Conservation (phyloP, 2,329 filamentous ascomycete species). For the Gaeumannomyces sp. region DNA sequence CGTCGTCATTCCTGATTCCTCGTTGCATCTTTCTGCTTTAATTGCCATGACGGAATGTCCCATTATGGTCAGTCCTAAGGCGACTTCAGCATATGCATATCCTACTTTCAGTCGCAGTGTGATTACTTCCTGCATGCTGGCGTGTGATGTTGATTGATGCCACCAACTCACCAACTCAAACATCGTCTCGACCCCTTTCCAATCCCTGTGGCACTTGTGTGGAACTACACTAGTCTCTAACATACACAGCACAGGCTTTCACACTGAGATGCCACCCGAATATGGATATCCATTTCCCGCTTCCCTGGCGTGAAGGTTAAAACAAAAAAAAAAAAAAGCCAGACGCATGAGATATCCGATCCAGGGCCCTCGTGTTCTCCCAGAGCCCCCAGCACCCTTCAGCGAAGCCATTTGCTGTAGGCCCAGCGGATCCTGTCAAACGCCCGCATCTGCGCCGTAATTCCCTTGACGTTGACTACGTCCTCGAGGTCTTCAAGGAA, state of each 20-base stretch:
- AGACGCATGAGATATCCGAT: neutral
- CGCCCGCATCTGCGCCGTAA: conserved; percentile 71
- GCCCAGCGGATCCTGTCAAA: conserved; percentile 84
- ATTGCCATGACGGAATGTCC: too few relatives aligned
- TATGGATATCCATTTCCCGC: neutral
- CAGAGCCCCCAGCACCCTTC: neutral
- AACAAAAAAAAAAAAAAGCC: neutral
- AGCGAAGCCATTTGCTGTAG: conserved; percentile 68
- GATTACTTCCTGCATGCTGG: too few relatives aligned
- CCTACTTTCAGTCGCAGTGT: too few relatives aligned
- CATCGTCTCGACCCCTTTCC: too few relatives aligned
- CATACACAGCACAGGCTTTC: neutral
- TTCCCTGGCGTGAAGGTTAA: neutral
- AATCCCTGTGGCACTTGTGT: too few relatives aligned
- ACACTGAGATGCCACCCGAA: neutral
- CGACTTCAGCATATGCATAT: too few relatives aligned
- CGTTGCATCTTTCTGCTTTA: too few relatives aligned
- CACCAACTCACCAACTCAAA: too few relatives aligned
- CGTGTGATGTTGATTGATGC: too few relatives aligned
- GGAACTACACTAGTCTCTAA: neutral
- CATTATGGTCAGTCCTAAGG: too few relatives aligned
- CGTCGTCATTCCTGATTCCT: too few relatives aligned
- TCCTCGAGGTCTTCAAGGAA: conserved; percentile 87
- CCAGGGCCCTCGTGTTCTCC: too few relatives aligned
- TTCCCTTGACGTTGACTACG: conserved; percentile 73